Conservation (phyloP, 2,329 filamentous ascomycete genomes). For the Diaporthe aspalathi region DNA sequence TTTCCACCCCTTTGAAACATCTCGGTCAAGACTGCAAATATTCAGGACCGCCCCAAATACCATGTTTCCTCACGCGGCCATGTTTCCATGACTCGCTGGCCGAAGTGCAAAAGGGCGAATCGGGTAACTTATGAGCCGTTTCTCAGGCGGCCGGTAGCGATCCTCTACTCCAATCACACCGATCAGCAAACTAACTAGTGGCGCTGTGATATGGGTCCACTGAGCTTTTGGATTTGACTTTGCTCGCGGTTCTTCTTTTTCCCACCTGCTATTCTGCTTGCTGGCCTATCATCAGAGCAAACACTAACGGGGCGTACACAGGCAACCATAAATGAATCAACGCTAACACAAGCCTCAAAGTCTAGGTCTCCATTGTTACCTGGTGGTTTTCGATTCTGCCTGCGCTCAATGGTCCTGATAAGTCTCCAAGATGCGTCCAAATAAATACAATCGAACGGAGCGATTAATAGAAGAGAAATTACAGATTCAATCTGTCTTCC, state of each 20-base stretch:
- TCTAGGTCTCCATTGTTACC: too few species aligned
- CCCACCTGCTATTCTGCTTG: too few species aligned
- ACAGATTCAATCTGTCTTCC: not conserved
- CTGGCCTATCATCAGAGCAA: too few species aligned
- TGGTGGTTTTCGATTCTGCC: too few species aligned
- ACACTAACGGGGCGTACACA: too few species aligned
- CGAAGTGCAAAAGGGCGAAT: not conserved
- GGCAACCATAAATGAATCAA: too few species aligned
- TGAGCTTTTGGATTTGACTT: too few species aligned
- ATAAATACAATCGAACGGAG: too few species aligned
- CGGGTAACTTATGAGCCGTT: not conserved
- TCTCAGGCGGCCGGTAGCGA: not conserved
- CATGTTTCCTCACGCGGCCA: not conserved
- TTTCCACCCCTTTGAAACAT: slow-evolving; percentile 1
- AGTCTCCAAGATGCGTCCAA: not conserved
- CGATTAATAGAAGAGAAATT: not conserved
- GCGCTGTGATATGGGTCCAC: too few species aligned
- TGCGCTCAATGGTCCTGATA: not conserved
- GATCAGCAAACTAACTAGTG: not conserved
- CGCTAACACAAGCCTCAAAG: too few species aligned
- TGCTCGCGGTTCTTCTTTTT: too few species aligned
- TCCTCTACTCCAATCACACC: too few species aligned
- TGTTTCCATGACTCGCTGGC: slow-evolving; percentile 1
- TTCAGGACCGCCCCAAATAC: not conserved
- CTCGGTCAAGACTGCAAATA: not conserved